Evolutionary conservation across 2,329 filamentous ascomycete genomes (phyloP).

Genomic region (Sarocladium kiliense): DNA sequence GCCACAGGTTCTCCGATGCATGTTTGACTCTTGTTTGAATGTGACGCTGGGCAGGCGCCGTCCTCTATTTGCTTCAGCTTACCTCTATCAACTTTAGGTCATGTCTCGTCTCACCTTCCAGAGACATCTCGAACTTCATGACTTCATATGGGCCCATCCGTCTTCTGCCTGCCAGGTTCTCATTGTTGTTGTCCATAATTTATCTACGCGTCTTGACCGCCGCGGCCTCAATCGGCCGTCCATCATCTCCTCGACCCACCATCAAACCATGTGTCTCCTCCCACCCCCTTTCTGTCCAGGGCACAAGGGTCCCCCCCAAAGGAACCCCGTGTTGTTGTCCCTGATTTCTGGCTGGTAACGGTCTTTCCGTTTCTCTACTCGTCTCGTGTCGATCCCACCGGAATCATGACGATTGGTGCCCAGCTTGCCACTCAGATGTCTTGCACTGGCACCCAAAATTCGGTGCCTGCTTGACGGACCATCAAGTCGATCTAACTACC

Average conservation of each 20-base stretch:
- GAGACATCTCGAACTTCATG: background rate
- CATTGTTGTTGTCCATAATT: constrained; percentile 9
- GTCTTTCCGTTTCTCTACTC: background rate
- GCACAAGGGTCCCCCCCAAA: constrained; percentile 1
- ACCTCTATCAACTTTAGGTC: background rate
- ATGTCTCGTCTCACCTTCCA: background rate
- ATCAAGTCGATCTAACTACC: background rate
- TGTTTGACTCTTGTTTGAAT: constrained; percentile 6
- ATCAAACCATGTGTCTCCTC: constrained; percentile 5
- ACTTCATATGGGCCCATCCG: background rate
- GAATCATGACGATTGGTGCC: constrained; percentile 5
- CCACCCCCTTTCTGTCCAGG: background rate
- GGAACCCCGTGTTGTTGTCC: background rate
- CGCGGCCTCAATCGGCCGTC: constrained; percentile 20
- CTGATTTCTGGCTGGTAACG: background rate
- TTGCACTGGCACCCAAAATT: background rate
- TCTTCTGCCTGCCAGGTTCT: background rate
- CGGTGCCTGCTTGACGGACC: background rate
- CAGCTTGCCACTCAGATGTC: background rate
- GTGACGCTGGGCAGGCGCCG: background rate
- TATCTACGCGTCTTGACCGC: constrained; percentile 13
- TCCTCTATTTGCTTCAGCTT: background rate
- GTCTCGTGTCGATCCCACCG: constrained; percentile 7
- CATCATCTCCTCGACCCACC: constrained; percentile 32
- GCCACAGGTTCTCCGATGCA: constrained; percentile 7